Evolutionary conservation across 495 filamentous ascomycete species (phyloP).

Genomic region (Chaetomium cochliodes): DNA sequence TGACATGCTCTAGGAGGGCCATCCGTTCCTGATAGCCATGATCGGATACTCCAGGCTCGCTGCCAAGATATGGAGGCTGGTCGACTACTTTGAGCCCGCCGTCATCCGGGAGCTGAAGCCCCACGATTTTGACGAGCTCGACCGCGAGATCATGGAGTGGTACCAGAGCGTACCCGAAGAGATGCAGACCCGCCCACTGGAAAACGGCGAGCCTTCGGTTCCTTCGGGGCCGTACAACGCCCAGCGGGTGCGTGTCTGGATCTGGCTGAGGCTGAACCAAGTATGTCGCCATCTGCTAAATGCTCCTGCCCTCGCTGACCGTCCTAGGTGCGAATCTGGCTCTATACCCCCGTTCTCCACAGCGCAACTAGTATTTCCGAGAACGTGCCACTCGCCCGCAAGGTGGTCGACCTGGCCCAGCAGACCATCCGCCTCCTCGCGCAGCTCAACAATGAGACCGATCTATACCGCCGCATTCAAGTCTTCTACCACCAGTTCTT

Average conservation of each 20-base stretch:
- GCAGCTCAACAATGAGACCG: constrained; percentile 71
- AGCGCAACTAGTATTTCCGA: constrained; percentile 71
- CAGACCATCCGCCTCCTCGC: constrained; percentile 75
- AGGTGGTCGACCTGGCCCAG: constrained; percentile 72
- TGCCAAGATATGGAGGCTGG: constrained; percentile 74
- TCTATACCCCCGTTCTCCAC: constrained; percentile 79
- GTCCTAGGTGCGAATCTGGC: constrained; percentile 65
- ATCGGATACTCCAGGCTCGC: constrained; percentile 72
- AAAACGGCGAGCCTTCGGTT: constrained; percentile 24
- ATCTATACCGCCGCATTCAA: constrained; percentile 77
- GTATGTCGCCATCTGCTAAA: constrained; percentile 18
- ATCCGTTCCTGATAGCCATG: constrained; percentile 75
- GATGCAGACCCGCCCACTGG: constrained; percentile 29
- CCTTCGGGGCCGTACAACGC: constrained; percentile 42
- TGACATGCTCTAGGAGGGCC: constrained; percentile 55
- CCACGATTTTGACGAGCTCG: constrained; percentile 70
- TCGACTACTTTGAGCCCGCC: constrained; percentile 55
- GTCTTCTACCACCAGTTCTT: constrained; percentile 87
- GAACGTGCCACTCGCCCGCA: constrained; percentile 65
- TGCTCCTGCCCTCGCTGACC: neutral
- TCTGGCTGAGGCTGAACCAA: constrained; percentile 70
- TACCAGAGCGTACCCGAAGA: constrained; percentile 52
- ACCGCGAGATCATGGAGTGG: constrained; percentile 77
- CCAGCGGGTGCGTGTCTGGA: constrained; percentile 62
- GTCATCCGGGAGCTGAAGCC: constrained; percentile 52